Percentiles rank a stretch among this genome's conserved stretches.
Conservation (phyloP, 1,284 basidiomycete species). For the Apiotrichum brassicae region DNA sequence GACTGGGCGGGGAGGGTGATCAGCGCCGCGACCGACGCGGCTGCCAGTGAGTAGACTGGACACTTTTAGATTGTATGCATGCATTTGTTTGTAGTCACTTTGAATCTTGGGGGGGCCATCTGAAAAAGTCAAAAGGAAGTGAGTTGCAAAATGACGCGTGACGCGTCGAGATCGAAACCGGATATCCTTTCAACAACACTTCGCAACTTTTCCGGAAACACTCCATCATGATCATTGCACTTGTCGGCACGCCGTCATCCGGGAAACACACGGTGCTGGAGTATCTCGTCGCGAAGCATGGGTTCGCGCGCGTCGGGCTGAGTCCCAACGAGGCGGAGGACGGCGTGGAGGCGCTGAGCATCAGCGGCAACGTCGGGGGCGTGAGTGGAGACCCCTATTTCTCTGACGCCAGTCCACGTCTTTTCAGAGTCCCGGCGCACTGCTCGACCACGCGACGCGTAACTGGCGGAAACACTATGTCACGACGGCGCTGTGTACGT, state of each 20-base stretch:
- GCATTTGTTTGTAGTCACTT: too few species aligned
- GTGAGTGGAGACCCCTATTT: not conserved
- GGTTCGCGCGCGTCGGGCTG: constrained; percentile 48
- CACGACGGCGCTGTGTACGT: constrained; percentile 63
- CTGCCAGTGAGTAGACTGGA: too few species aligned
- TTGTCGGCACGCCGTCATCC: constrained; percentile 73
- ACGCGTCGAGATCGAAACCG: too few species aligned
- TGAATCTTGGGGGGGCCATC: too few species aligned
- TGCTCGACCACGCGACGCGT: constrained; percentile 72
- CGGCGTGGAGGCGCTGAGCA: not conserved
- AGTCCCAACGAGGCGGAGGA: constrained; percentile 11
- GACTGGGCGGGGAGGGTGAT: too few species aligned
- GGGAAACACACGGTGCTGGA: constrained; percentile 73
- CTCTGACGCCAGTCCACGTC: constrained; percentile 5
- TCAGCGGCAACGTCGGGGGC: not conserved
- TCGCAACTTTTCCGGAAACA: too few species aligned
- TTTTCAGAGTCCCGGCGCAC: constrained; percentile 54
- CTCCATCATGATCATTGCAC: constrained; percentile 79
- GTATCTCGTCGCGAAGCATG: constrained; percentile 57
- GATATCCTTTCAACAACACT: too few species aligned
- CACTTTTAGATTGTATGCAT: too few species aligned
- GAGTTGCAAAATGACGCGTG: too few species aligned
- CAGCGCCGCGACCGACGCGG: too few species aligned
- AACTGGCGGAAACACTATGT: constrained; percentile 79
- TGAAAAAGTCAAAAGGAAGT: too few species aligned